These are phyloP conservation scores for Candida pseudofarinosa DNA, from an alignment of 805 yeast species.

Conservation along the genomic window DNA sequence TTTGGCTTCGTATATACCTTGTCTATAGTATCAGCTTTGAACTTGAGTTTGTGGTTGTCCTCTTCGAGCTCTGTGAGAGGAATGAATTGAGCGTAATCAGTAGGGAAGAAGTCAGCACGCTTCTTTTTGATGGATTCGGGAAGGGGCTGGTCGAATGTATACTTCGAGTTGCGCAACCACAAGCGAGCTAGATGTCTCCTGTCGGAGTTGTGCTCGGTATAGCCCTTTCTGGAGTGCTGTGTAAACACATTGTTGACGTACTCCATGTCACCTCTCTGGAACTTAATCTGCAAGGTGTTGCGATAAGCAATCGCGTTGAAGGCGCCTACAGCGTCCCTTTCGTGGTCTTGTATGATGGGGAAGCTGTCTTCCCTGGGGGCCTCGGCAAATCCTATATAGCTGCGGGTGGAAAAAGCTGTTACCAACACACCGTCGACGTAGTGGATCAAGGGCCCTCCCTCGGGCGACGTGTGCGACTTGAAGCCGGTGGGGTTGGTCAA, in stretches of 20 bases:
- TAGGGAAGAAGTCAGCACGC: slow-evolving; percentile 6
- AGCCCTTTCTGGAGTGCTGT: slow-evolving; percentile 10
- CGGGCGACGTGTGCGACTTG: slow-evolving; percentile 5
- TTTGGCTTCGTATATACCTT: slow-evolving; percentile 9
- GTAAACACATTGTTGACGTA: slow-evolving; percentile 8
- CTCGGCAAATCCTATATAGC: slow-evolving; percentile 9
- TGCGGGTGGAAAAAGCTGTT: slow-evolving; percentile 7
- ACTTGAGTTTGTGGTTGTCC: slow-evolving; percentile 6
- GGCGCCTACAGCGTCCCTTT: slow-evolving; percentile 10
- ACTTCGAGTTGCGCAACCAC: slow-evolving; percentile 11
- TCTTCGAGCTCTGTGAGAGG: slow-evolving; percentile 9
- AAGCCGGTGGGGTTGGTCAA: slow-evolving; percentile 6
- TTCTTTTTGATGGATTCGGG: slow-evolving; percentile 5
- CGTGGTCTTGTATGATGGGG: slow-evolving; percentile 4
- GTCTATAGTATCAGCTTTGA: slow-evolving; percentile 5
- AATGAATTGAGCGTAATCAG: slow-evolving; percentile 7
- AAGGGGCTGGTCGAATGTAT: slow-evolving; percentile 3
- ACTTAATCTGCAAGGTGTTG: slow-evolving; percentile 3
- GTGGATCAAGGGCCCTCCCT: slow-evolving; percentile 7
- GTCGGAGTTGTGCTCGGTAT: slow-evolving; percentile 6
- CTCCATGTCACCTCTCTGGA: slow-evolving; percentile 10
- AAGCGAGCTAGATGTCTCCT: slow-evolving; percentile 10
- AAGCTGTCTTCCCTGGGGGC: slow-evolving; percentile 8
- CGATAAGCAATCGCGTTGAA: slow-evolving; percentile 8
- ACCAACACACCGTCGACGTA: slow-evolving; percentile 5